Conservation (phyloP, 176 grass and related monocot species). For the sorghum (Sorghum bicolor) region Sorghum_bicolor_NCBIv3 NC_012879.2:54742501-54743000, state of each 20-base stretch:
- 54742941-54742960: conserved; percentile 14
- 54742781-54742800: conserved; percentile 76
- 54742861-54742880: conserved; percentile 73
- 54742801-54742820: conserved; percentile 74
- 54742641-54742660: conserved; percentile 56
- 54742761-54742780: conserved; percentile 79
- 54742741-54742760: conserved; percentile 59
- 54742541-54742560: conserved; percentile 51
- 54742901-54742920: conserved; percentile 67
- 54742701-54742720: conserved; percentile 32
- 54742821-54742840: conserved; percentile 64
- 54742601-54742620: conserved; percentile 52
- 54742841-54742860: conserved; percentile 68
- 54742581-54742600: conserved; percentile 34
- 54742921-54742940: conserved; percentile 39
- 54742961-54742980: background rate
- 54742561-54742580: conserved; percentile 51
- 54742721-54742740: conserved; percentile 34
- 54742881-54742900: conserved; percentile 71
- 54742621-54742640: conserved; percentile 44
- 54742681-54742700: conserved; percentile 35
- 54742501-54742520: conserved; percentile 59
- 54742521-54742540: conserved; percentile 61
- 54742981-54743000: conserved; percentile 2
- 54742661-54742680: conserved; percentile 51